These are phyloP conservation scores for Penicillium capsulatum DNA, from an alignment of 2,329 filamentous ascomycete species.

Conservation along the genomic window DNA sequence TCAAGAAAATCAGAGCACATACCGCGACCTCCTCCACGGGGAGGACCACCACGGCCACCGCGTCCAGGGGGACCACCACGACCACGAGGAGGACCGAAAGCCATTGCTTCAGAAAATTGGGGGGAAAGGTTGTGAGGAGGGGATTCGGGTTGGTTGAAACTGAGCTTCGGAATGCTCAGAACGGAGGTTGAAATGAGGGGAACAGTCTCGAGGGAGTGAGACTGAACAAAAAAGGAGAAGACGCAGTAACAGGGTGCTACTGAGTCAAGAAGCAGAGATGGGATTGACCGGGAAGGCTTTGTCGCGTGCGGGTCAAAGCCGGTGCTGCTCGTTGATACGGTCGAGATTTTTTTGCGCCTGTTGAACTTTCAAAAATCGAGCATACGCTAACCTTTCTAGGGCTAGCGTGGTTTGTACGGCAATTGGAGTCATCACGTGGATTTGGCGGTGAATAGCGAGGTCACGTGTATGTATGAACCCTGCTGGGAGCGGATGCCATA, in stretches of 20 bases:
- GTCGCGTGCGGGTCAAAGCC: conserved; percentile 32
- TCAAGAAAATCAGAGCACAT: conserved; percentile 17
- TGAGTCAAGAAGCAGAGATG: conserved; percentile 22
- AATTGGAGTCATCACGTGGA: conserved; percentile 27
- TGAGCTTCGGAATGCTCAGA: conserved; percentile 24
- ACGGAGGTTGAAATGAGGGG: conserved; percentile 12
- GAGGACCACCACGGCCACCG: conserved; percentile 26
- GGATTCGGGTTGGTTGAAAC: conserved; percentile 11
- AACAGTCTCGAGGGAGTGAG: conserved; percentile 12
- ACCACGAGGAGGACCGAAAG: conserved; percentile 31
- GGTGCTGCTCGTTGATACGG: conserved; percentile 38
- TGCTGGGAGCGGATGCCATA: background rate
- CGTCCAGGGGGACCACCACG: conserved; percentile 19
- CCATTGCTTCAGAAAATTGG: conserved; percentile 29
- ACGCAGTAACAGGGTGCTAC: conserved; percentile 13
- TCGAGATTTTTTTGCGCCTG: conserved; percentile 40
- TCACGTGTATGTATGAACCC: conserved; percentile 25
- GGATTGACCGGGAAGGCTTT: conserved; percentile 25
- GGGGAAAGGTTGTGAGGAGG: conserved; percentile 5
- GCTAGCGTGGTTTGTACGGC: conserved; percentile 24
- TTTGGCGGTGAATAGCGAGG: too few species aligned
- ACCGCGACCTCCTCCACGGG: conserved; percentile 27
- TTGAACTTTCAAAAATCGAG: conserved; percentile 41
- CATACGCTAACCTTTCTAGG: conserved; percentile 27
- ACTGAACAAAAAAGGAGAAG: conserved; percentile 12